These are phyloP conservation scores for Candida ortonii DNA, from an alignment of 805 yeast species.

Conservation along the genomic window DNA sequence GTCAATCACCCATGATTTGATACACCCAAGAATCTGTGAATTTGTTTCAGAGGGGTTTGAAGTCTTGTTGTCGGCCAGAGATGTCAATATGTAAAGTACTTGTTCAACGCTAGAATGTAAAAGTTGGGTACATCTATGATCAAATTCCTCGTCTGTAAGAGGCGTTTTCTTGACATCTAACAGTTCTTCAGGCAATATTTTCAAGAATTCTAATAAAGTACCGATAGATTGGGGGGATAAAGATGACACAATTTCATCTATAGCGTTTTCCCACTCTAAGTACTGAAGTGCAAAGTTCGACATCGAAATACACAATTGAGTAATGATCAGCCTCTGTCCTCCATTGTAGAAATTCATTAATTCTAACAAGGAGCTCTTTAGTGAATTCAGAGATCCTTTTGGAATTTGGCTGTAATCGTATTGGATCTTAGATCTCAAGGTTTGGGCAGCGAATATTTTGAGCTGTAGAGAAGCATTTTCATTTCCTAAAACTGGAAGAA, in stretches of 20 bases:
- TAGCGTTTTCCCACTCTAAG: slow-evolving; percentile 66
- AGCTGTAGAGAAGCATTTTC: slow-evolving; percentile 44
- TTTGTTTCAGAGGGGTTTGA: slow-evolving; percentile 33
- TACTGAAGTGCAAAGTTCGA: slow-evolving; percentile 81
- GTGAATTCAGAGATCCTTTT: slow-evolving; percentile 47
- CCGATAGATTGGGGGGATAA: slow-evolving; percentile 43
- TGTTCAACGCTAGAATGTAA: slow-evolving; percentile 64
- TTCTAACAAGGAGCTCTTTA: slow-evolving; percentile 65
- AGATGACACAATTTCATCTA: slow-evolving; percentile 59
- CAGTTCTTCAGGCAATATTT: slow-evolving; percentile 88
- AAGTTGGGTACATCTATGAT: slow-evolving; percentile 57
- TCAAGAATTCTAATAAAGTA: slow-evolving; percentile 72
- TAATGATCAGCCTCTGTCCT: slow-evolving; percentile 57
- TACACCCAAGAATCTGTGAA: slow-evolving; percentile 61
- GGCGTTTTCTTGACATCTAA: slow-evolving; percentile 73
- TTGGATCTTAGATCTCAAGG: slow-evolving; percentile 77
- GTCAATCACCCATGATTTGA: slow-evolving; percentile 90
- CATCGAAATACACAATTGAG: slow-evolving; percentile 78
- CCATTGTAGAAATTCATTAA: slow-evolving; percentile 51
- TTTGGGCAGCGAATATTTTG: slow-evolving; percentile 86
- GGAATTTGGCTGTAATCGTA: slow-evolving; percentile 84
- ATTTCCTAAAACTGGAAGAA: slow-evolving; percentile 51
- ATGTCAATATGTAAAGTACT: slow-evolving; percentile 61
- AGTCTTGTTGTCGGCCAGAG: slow-evolving; percentile 36
- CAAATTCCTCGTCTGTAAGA: slow-evolving; percentile 77